Evolutionary conservation across 108 stramenopile species (phyloP).

Genomic region (Conticribra weissflogii): DNA sequence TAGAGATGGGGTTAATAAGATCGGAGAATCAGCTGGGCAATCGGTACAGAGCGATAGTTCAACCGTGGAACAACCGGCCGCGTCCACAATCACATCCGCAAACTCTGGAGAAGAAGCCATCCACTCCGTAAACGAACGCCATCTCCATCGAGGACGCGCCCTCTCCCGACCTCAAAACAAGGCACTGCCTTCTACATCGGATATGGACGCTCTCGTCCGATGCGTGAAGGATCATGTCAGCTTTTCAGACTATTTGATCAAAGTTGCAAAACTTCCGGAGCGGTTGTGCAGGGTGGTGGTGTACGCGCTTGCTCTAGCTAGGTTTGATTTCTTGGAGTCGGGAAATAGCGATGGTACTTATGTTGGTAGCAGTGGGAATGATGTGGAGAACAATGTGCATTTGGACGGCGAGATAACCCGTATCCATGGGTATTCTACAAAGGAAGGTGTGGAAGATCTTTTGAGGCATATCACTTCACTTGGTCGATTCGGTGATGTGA

Average conservation of each 20-base stretch:
- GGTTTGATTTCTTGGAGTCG: constrained; percentile 16
- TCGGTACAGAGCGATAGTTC: no score
- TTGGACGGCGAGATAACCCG: constrained; percentile 1
- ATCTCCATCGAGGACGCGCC: constrained; percentile 85
- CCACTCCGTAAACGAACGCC: constrained; percentile 79
- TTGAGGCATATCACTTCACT: constrained; percentile 70
- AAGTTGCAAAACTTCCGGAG: constrained; percentile 62
- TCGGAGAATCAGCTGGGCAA: no score
- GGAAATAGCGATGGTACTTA: no score
- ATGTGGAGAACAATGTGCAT: not conserved
- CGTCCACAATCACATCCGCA: constrained; percentile 4
- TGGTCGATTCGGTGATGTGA: constrained; percentile 68
- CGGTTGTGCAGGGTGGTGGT: constrained; percentile 57
- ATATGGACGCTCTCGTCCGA: constrained; percentile 55
- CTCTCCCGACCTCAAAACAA: constrained; percentile 94
- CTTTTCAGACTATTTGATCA: constrained; percentile 62
- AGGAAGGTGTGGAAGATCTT: constrained; percentile 62
- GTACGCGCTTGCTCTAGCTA: constrained; percentile 73
- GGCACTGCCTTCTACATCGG: constrained; percentile 57
- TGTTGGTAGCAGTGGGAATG: not conserved
- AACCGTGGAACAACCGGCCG: no score
- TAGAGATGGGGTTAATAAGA: no score
- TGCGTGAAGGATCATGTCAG: constrained; percentile 57
- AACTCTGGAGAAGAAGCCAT: constrained; percentile 54
- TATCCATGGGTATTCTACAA: constrained; percentile 28